Conservation (phyloP, 345 rosid species). For the Syzygium grande region DNA sequence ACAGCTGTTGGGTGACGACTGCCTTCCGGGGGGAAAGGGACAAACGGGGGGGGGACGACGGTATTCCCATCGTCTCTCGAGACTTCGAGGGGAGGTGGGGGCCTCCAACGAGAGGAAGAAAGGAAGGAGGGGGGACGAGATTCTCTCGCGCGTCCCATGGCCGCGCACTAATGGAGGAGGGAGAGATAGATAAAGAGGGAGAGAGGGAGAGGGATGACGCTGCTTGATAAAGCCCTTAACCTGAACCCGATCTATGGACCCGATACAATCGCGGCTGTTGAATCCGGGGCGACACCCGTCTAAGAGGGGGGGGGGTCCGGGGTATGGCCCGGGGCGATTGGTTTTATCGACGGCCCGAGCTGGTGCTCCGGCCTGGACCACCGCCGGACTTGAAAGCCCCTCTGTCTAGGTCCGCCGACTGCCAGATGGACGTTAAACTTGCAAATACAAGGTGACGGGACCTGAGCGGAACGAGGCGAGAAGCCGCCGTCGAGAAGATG, state of each 20-base stretch:
- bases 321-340: too few relatives aligned
- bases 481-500: neutral
- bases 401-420: fast-evolving
- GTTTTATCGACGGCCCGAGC: too few relatives aligned
- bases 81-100: too few relatives aligned
- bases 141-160: neutral
- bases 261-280: neutral
- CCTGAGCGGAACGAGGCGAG: neutral
- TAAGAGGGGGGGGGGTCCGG: too few relatives aligned
- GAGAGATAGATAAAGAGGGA: too few relatives aligned
- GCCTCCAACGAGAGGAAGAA: too few relatives aligned
- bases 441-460: neutral
- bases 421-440: fast-evolving
- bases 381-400: fast-evolving
- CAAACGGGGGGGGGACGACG: neutral
- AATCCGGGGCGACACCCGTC: neutral
- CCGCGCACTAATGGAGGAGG: neutral
- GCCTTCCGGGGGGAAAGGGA: neutral
- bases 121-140: neutral
- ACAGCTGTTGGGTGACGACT: neutral
- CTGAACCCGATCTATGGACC: neutral
- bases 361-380: fast-evolving
- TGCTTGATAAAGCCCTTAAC: too few relatives aligned
- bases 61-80: too few relatives aligned
- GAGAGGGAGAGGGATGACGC: too few relatives aligned